Base-by-base conservation (phyloP, 1,284 basidiomycete species). In the Ceratobasidium sp. region DNA sequence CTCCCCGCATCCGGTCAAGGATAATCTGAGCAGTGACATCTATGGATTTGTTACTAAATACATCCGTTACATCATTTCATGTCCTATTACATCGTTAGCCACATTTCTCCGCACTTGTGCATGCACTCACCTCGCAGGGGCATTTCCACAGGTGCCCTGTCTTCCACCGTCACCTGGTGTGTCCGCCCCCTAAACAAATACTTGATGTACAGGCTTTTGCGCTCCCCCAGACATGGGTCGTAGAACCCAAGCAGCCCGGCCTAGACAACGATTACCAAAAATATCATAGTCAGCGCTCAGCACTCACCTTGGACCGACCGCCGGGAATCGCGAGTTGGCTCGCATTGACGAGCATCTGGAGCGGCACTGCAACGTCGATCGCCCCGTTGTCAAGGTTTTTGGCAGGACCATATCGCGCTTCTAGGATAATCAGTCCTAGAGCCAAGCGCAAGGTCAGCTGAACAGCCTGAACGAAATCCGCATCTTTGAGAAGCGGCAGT, bases 301-400 rank as follows among this genome's bases (percentile, higher is more conserved):
- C 58, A 67, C 77, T 55, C 58, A 80, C 77, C 75, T 86, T 86
- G 17, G 79, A 77, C 73, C 89, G 81, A 54, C 87, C 88, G 56
- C 87, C 87, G 17, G 94, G 88, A 71, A 97, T 89, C 75, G 88
- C 86, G 55, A 97, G 77, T 76, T 93, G 91, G 54, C 89, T 89
- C 72, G 89, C 85, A 72, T 86, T 84, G 52, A 96, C 91, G 17
- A 96, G 82, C 27, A 92, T 88, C 80, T 96, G 94, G 31, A 96
- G 76, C 2, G 94, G 86, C 34, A 91, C 81, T 20, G 88, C 90
- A 42, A 95, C 92, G 77, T 94, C 88, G 72, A 93, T 84, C 52
- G 83, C 79, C 29, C 90, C 80, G 60, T 85, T 85, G 58, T 82
- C 82, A 72, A 85, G 83, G 55, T 81, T 81, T 72, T 86, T 84